Percentiles rank a stretch among this genome's conserved stretches.
Conservation (phyloP, 805 yeast species). For the Myxozyma udenii region DNA sequence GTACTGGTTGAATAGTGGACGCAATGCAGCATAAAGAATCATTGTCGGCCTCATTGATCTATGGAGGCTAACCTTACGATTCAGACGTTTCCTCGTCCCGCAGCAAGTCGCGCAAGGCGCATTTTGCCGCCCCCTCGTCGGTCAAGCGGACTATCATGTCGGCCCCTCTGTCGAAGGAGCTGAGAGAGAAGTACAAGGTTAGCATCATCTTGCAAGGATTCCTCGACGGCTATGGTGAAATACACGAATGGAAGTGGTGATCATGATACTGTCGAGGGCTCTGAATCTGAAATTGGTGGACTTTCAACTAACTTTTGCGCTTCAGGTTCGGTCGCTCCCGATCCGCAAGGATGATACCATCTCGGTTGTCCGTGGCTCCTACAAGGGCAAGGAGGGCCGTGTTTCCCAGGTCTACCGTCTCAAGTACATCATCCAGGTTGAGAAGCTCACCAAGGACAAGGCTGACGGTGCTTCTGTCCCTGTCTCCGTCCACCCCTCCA, state of each 20-base stretch:
- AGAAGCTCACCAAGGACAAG: constrained; percentile 96
- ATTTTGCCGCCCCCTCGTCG: constrained; percentile 96
- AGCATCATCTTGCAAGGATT: no score
- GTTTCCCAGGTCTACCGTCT: constrained; percentile 97
- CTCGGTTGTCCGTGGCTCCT: constrained; percentile 94
- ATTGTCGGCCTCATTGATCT: no score
- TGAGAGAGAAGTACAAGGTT: constrained; percentile 88
- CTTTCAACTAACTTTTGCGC: not conserved
- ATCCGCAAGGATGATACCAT: constrained; percentile 98
- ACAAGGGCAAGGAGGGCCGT: constrained; percentile 99
- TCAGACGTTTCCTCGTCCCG: constrained; percentile 99
- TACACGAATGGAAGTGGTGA: not conserved
- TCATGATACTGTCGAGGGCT: not conserved
- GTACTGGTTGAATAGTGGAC: no score
- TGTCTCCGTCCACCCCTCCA: constrained; percentile 96
- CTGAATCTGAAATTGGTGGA: not conserved
- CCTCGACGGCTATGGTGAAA: no score
- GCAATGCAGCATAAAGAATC: no score
- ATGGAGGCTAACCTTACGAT: no score
- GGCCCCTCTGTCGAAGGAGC: constrained; percentile 98
- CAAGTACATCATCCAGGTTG: constrained; percentile 93
- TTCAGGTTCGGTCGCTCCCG: constrained; percentile 78
- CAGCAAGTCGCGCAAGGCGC: constrained; percentile 99
- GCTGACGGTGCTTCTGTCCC: constrained; percentile 97
- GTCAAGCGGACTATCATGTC: constrained; percentile 92